These are phyloP conservation scores for Blastobotrys terrestris DNA, from an alignment of 805 yeast species.

Conservation along the genomic window DNA sequence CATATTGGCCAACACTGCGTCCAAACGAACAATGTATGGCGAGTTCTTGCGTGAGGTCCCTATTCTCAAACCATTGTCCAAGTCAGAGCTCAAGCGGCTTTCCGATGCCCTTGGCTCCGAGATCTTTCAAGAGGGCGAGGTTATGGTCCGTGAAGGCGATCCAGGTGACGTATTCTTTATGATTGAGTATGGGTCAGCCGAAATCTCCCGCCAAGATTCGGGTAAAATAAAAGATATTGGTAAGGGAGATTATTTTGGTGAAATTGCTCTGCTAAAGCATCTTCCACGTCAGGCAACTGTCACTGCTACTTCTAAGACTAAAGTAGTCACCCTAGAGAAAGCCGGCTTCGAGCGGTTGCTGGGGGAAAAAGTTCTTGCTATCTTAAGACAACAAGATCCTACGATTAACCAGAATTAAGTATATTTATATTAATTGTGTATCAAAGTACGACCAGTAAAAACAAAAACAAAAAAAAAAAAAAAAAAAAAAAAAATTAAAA, in stretches of 20 bases:
- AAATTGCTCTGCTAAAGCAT: slow-evolving; percentile 86
- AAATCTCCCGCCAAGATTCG: slow-evolving; percentile 54
- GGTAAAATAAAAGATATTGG: slow-evolving; percentile 54
- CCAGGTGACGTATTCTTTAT: slow-evolving; percentile 71
- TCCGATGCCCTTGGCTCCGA: slow-evolving; percentile 92
- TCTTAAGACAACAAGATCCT: slow-evolving; percentile 77
- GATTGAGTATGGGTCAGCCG: slow-evolving; percentile 77
- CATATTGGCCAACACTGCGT: slow-evolving; percentile 81
- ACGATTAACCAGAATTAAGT: slow-evolving; percentile 23
- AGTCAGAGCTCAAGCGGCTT: slow-evolving; percentile 79
- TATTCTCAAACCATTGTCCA: slow-evolving; percentile 62
- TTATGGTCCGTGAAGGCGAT: slow-evolving; percentile 82
- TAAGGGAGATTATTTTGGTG: slow-evolving; percentile 94
- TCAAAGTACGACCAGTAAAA: too few species aligned
- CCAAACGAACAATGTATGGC: slow-evolving; percentile 86
- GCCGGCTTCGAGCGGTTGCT: slow-evolving; percentile 88
- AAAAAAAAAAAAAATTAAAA: too few species aligned
- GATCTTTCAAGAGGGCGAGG: slow-evolving; percentile 60
- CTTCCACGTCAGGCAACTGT: slow-evolving; percentile 93
- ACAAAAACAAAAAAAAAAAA: too few species aligned
- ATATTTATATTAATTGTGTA: not conserved
- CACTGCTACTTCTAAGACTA: slow-evolving; percentile 63
- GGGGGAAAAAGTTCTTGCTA: slow-evolving; percentile 87
- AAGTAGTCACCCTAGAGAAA: slow-evolving; percentile 86
- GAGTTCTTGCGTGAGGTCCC: slow-evolving; percentile 82